These are phyloP conservation scores for Beauveria sp. DNA, from an alignment of 2,329 filamentous ascomycete species.

Conservation along the genomic window DNA sequence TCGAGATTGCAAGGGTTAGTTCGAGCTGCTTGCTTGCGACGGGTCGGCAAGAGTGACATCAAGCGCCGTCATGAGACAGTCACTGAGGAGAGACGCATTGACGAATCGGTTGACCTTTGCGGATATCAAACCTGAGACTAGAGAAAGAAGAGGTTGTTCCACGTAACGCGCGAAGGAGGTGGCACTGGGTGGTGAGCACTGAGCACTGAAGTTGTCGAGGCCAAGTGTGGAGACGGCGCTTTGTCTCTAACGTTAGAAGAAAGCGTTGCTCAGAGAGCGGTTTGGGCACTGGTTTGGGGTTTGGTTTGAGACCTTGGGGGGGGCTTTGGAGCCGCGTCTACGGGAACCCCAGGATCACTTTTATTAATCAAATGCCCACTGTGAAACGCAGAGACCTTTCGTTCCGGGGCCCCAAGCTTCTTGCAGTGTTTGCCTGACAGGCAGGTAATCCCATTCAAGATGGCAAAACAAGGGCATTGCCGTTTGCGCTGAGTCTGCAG, in stretches of 20 bases:
- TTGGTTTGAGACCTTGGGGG: neutral
- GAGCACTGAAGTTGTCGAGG: neutral
- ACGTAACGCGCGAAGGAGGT: neutral
- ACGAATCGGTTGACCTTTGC: neutral
- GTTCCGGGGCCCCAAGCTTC: neutral
- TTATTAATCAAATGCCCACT: neutral
- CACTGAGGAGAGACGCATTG: neutral
- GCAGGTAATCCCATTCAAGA: neutral
- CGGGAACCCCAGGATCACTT: neutral
- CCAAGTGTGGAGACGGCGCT: neutral
- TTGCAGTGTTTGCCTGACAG: neutral
- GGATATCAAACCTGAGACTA: neutral
- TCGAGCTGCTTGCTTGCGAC: neutral
- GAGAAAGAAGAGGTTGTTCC: neutral
- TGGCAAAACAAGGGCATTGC: neutral
- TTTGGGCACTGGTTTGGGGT: too few species aligned
- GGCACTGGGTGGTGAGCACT: too few species aligned
- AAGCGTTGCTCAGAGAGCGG: neutral
- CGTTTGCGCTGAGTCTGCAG: neutral
- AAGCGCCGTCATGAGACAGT: neutral
- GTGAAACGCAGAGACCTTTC: neutral
- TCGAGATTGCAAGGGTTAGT: neutral
- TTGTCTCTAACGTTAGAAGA: neutral
- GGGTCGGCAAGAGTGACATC: neutral
- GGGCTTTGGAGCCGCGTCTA: neutral